These are phyloP conservation scores for Fusarium concolor DNA, from an alignment of 2,329 filamentous ascomycete genomes.

Conservation along the genomic window DNA sequence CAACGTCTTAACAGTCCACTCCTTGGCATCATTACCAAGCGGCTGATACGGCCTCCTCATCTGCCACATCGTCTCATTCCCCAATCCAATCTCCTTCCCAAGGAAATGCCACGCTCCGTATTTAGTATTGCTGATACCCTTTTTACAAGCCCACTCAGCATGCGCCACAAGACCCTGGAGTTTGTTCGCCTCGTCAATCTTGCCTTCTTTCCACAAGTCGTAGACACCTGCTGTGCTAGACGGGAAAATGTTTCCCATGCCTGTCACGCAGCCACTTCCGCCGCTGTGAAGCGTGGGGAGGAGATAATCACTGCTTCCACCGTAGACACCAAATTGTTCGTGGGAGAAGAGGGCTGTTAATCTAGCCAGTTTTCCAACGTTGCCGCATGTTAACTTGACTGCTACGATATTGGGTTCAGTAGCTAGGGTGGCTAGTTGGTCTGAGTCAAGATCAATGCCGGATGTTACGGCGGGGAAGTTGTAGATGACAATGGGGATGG, in stretches of 20 bases:
- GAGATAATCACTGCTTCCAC: constrained; percentile 58
- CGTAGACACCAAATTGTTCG: constrained; percentile 57
- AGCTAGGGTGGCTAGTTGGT: constrained; percentile 68
- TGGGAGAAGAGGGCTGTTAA: constrained; percentile 57
- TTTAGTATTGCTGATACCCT: constrained; percentile 60
- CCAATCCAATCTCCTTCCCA: constrained; percentile 53
- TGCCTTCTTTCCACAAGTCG: constrained; percentile 54
- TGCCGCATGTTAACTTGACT: constrained; percentile 76
- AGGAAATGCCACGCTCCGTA: constrained; percentile 59
- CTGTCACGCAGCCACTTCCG: constrained; percentile 58
- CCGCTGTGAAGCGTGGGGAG: constrained; percentile 55
- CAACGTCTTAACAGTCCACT: constrained; percentile 58
- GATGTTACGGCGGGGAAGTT: constrained; percentile 74
- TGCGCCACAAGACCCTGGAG: constrained; percentile 59
- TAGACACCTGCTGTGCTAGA: constrained; percentile 55
- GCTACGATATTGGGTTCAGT: constrained; percentile 74
- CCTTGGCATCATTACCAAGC: constrained; percentile 52
- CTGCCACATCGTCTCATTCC: constrained; percentile 51
- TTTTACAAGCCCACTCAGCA: constrained; percentile 64
- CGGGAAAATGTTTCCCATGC: constrained; percentile 61
- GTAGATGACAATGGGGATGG: constrained; percentile 75
- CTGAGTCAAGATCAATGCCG: constrained; percentile 73
- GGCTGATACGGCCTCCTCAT: constrained; percentile 59
- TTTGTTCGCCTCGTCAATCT: constrained; percentile 52
- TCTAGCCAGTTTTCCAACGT: constrained; percentile 75